Conservation (phyloP, 2,329 filamentous ascomycete species). For the Myriosclerotinia scirpicola region DNA sequence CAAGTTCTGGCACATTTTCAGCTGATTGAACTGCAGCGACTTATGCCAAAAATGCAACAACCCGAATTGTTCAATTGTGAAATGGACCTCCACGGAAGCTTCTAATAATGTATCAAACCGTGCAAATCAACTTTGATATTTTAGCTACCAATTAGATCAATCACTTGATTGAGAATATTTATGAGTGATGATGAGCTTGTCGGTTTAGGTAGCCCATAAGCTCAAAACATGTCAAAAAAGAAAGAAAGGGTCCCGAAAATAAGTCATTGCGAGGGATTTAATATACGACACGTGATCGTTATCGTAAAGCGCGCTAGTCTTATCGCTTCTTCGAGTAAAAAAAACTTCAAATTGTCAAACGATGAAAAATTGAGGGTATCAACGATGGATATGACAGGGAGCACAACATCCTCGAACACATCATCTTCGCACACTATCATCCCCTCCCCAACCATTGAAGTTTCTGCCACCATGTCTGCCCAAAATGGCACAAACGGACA, state of each 20-base stretch:
- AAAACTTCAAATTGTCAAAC: slow-evolving; percentile 25
- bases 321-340: slow-evolving; percentile 23
- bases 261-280: background rate
- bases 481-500: slow-evolving; percentile 24
- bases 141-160: background rate
- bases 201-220: background rate
- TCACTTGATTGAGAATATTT: background rate
- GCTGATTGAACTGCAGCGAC: background rate
- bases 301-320: slow-evolving; percentile 23
- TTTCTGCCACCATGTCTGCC: slow-evolving; percentile 42
- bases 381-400: slow-evolving; percentile 40
- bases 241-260: background rate
- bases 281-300: slow-evolving; percentile 20
- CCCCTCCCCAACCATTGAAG: slow-evolving; percentile 45
- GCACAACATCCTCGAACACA: slow-evolving; percentile 60
- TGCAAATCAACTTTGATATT: slow-evolving; percentile 5
- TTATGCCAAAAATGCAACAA: background rate
- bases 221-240: background rate
- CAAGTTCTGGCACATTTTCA: background rate
- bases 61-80: background rate
- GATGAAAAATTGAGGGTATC: slow-evolving; percentile 11
- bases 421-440: slow-evolving; percentile 65
- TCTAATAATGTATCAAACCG: background rate
- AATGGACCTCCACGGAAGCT: background rate
- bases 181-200: background rate